Evolutionary conservation across 2,329 filamentous ascomycete genomes (phyloP), one percentile per base, ranked within the genome.

Genomic region (Fusarium sp.): DNA sequence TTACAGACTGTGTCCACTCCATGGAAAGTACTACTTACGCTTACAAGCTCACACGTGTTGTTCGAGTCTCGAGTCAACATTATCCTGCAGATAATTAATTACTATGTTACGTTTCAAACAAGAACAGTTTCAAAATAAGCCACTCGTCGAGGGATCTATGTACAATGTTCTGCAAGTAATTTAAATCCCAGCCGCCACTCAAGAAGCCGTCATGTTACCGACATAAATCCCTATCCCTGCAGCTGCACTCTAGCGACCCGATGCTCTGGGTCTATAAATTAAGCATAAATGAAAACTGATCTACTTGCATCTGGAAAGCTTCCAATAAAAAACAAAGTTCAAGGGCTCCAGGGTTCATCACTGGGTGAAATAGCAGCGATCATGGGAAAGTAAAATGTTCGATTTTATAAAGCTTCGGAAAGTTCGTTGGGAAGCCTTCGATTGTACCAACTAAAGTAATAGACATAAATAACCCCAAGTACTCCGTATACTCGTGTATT

Each of bases 201-300:
- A 44, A 37, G 23, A 11, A 35, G 11, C 3, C 21, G 11, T 35
- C 32, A 35, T 21, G 9, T 7, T 25, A 46, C 60, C 44, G 37
- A 52, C 57, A 46, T 25, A 23, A 46, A 40, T 30, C 56, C 66
- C 32, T 33, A 49, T 43, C 71, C 70, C 38, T 74, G 71, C 15
- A 58, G 16, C 21, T 50, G 60, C 52, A 49, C 59, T 40, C 42
- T 44, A 57, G 54, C 25, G 42, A 49, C 46, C 62, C 67, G n/a
- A 47, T 23, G 44, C 32, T 46, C 44, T 25, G 57, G 57, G 61
- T 42, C 37, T 16, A n/a, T 32, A 33, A 37, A 33, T 47, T 37
- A 46, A 49, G 42, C 23, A 42, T 43, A 52, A 35, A 42, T 47
- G 11, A 47, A 32, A 9, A 28, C 7, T 28, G 28, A 28, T 28